Conservation (phyloP, 495 filamentous ascomycete genomes). For the Thermothielavioides terrestris region DNA sequence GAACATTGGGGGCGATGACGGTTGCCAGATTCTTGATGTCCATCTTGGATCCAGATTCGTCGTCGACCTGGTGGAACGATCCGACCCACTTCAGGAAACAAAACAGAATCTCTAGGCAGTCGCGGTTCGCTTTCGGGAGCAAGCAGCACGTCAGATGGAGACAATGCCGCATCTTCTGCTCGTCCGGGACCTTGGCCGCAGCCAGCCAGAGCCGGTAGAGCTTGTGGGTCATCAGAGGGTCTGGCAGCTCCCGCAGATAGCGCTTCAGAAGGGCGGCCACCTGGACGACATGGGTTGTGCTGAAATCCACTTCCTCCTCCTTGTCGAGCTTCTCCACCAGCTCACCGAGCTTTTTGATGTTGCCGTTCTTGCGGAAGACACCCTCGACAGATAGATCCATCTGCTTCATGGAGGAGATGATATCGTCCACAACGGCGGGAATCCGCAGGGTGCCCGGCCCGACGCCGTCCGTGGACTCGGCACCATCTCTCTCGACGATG, state of each 20-base stretch:
- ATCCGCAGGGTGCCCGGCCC: constrained; percentile 84
- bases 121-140: constrained; percentile 83
- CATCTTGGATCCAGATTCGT: constrained; percentile 92
- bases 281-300: constrained; percentile 79
- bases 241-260: constrained; percentile 89
- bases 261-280: constrained; percentile 92
- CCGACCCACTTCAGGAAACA: constrained; percentile 96
- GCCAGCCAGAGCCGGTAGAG: constrained; percentile 84
- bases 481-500: constrained; percentile 86
- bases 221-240: constrained; percentile 92
- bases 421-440: constrained; percentile 82
- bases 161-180: constrained; percentile 72
- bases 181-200: constrained; percentile 80
- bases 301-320: constrained; percentile 73
- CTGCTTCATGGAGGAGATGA: constrained; percentile 85
- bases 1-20: constrained; percentile 95
- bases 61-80: constrained; percentile 94
- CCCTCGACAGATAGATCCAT: constrained; percentile 99
- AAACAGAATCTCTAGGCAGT: constrained; percentile 91
- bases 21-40: constrained; percentile 96
- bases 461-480: constrained; percentile 91
- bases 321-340: constrained; percentile 73
- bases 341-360: constrained; percentile 83
- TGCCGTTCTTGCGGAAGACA: constrained; percentile 98
- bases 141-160: constrained; percentile 90